These are phyloP conservation scores for Ocimum tenuiflorum DNA, from an alignment of 257 asterid species.

Conservation along the genomic window DNA sequence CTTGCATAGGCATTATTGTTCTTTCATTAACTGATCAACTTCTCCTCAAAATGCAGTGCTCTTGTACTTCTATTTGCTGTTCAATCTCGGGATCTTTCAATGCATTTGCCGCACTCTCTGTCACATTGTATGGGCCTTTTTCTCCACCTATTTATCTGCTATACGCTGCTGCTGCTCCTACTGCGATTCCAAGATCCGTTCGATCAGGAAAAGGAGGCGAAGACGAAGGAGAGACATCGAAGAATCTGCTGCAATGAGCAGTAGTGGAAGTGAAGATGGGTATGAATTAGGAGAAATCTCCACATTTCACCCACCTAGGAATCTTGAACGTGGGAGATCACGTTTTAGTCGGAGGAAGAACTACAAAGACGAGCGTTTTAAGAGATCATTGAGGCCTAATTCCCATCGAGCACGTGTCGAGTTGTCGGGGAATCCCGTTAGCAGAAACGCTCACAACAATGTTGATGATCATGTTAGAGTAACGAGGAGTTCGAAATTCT, in stretches of 20 bases:
- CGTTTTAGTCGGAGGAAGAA: conserved; percentile 20
- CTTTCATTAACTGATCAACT: too few relatives aligned
- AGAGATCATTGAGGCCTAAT: conserved; percentile 49
- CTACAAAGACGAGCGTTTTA: conserved; percentile 43
- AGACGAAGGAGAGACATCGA: conserved; percentile 39
- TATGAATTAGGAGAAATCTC: conserved; percentile 23
- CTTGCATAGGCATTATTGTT: too few relatives aligned
- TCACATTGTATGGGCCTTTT: conserved; percentile 44
- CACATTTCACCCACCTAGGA: conserved; percentile 10
- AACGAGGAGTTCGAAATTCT: conserved; percentile 42
- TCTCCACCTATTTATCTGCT: conserved; percentile 38
- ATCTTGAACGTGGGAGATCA: conserved; percentile 12
- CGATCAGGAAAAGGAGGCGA: conserved; percentile 25
- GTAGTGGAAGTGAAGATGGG: conserved; percentile 26
- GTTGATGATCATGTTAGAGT: conserved; percentile 34
- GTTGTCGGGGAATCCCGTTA: conserved; percentile 18
- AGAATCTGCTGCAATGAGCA: not conserved
- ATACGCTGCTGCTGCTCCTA: conserved; percentile 53
- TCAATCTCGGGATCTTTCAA: conserved; percentile 67
- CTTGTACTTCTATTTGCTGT: conserved; percentile 57
- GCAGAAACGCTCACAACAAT: conserved; percentile 19
- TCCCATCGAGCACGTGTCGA: conserved; percentile 32
- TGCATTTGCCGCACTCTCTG: conserved; percentile 49
- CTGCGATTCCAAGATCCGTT: conserved; percentile 42
- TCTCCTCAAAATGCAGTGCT: too few relatives aligned